Conservation (phyloP, 148 eudicot genomes). For the Talinum fruticosum region DNA sequence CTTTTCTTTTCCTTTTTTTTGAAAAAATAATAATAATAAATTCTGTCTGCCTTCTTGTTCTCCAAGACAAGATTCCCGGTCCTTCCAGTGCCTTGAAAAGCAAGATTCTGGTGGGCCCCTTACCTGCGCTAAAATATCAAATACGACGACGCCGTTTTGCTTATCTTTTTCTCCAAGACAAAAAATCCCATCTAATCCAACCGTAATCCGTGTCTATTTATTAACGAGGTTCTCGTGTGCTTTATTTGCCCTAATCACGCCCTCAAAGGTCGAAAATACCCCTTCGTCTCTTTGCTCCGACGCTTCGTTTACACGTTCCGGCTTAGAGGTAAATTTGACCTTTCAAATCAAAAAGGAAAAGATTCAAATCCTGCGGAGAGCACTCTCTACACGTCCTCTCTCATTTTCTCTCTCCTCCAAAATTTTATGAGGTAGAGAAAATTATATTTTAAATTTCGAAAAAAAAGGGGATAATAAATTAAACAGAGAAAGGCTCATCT, state of each 20-base stretch:
- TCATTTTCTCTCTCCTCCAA: not conserved
- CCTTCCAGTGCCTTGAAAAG: not conserved
- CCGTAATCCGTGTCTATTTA: not conserved
- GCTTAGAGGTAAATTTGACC: not conserved
- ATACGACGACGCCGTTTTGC: not conserved
- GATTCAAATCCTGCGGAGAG: constrained; percentile 15
- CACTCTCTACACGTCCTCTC: constrained; percentile 11
- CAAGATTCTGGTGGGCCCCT: constrained; percentile 1
- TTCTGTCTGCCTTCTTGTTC: not conserved
- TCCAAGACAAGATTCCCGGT: not conserved
- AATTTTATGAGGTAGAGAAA: not conserved
- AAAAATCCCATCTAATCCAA: not conserved
- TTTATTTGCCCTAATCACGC: not conserved
- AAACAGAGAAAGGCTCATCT: not conserved
- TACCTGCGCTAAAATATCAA: not conserved
- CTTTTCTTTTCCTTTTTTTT: not conserved
- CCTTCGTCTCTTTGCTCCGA: not conserved
- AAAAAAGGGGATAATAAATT: not conserved
- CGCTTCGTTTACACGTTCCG: not conserved
- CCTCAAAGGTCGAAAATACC: not conserved
- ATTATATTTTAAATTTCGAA: not conserved
- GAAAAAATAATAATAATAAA: too few relatives aligned
- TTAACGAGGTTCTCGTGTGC: not conserved
- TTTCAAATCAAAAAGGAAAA: not conserved
- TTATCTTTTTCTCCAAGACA: not conserved